Base-by-base conservation (phyloP, 1,139 yeast genomes). In the Candida anutae region DNA sequence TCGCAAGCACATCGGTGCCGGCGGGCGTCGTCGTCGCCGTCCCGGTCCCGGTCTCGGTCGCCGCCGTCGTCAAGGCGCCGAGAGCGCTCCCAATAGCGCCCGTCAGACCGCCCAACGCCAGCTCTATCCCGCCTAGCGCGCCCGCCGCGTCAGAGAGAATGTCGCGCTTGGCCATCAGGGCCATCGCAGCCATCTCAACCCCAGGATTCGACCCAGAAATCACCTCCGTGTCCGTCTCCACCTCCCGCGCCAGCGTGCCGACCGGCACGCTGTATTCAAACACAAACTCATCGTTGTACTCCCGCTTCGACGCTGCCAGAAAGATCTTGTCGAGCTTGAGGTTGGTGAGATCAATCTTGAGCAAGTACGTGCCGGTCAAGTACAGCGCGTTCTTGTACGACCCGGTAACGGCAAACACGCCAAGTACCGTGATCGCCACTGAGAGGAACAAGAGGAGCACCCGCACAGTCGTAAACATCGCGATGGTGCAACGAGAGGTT, bases 401-500 rank as follows among this genome's bases (percentile, higher is more conserved):
- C 1, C 71, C 69, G n/a, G 60, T 48, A 8, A 65, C 28, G 5
- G 67, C 69, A 48, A 64, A 62, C 2, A 52, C 43, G 10, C 65
- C 47, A 15, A 62, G 48, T n/a, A 62, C 29, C 2, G 57, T 43
- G 5, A 54, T 47, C 13, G 58, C 63, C 11, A 61, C 28, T 11
- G 70, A 53, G 28, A 62, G 49, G 16, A 62, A 31, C 13, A 63
- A 45, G 24, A 63, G 45, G 13, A 62, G 30, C 21, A 53, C 42
- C 32, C 72, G 45, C 34, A 63, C 61, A 22, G 59, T 31, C 30
- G 50, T 56, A 31, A 57, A 58, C 53, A 59, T 54, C 35, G n/a
- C n/a, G n/a, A n/a, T n/a, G n/a, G n/a, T n/a, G n/a, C n/a, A n/a
- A n/a, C n/a, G n/a, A n/a, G n/a, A n/a, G n/a, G n/a, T n/a, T n/a